These are phyloP conservation scores for Ceratobasidium papillatum DNA, from an alignment of 1,284 basidiomycete genomes.

Conservation along the genomic window DNA sequence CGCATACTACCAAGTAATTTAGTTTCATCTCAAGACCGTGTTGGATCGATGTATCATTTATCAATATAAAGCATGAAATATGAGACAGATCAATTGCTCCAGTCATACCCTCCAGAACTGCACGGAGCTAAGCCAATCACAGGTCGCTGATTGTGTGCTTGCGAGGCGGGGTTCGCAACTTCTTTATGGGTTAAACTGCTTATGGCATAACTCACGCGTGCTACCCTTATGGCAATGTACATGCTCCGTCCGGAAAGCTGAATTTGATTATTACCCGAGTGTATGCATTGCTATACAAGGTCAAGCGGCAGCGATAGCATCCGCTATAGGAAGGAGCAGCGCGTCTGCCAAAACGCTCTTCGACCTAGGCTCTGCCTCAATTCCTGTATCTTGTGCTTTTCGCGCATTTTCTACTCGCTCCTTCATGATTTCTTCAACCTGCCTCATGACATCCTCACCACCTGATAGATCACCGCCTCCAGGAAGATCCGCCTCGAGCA, in stretches of 20 bases:
- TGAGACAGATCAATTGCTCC: neutral
- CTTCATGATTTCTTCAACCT: slow-evolving; percentile 43
- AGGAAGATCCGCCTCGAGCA: slow-evolving; percentile 63
- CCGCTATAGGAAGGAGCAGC: neutral
- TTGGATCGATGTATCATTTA: no score
- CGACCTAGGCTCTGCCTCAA: neutral
- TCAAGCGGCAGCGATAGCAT: neutral
- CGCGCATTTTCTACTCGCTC: neutral
- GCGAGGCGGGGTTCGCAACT: neutral
- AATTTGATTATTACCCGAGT: neutral
- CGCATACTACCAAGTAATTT: neutral
- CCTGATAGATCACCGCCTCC: slow-evolving; percentile 50
- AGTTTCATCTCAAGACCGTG: neutral
- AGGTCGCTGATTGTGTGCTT: neutral
- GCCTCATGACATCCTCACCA: slow-evolving; percentile 48
- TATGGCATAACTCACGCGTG: neutral
- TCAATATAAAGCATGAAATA: neutral
- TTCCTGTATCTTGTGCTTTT: neutral
- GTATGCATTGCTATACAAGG: neutral
- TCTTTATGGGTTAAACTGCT: neutral
- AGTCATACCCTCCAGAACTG: neutral
- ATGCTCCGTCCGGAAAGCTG: no score
- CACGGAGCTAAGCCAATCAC: neutral
- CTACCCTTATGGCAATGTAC: no score
- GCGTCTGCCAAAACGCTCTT: neutral